These are phyloP conservation scores for Paxillus involutus DNA, from an alignment of 768 basidiomycete species.

Conservation along the genomic window DNA sequence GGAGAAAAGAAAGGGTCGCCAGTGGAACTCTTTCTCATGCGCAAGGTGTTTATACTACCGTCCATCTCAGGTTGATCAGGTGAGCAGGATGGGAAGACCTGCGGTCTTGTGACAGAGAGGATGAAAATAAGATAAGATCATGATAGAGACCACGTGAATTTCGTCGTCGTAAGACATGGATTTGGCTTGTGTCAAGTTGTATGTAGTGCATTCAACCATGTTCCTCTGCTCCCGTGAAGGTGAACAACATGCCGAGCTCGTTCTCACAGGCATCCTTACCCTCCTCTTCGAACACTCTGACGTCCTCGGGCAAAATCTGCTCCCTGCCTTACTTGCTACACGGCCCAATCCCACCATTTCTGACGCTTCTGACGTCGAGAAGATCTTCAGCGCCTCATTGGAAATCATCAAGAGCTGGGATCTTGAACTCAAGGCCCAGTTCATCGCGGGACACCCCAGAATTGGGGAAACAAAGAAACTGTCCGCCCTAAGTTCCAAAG, in stretches of 20 bases:
- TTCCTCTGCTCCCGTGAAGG: neutral
- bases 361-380: conserved; percentile 40
- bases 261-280: conserved; percentile 35
- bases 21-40: neutral
- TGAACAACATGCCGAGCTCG: conserved; percentile 8
- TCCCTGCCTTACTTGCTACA: conserved; percentile 46
- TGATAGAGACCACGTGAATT: neutral
- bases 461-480: conserved; percentile 83
- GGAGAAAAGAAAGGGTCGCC: neutral
- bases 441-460: conserved; percentile 84
- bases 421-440: conserved; percentile 48
- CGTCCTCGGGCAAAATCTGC: conserved; percentile 49
- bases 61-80: conserved; percentile 5
- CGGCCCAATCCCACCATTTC: conserved; percentile 25
- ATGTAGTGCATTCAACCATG: neutral
- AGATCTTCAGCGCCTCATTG: conserved; percentile 57
- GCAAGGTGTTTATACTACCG: conserved; percentile 2
- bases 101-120: neutral
- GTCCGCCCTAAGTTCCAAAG: conserved; percentile 72
- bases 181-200: too few relatives aligned
- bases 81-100: neutral
- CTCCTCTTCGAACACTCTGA: conserved; percentile 70
- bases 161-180: neutral
- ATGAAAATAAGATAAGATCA: conserved; percentile 5
- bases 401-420: conserved; percentile 54